phyloP scores from a whole-genome alignment of 495 filamentous ascomycete species.

The Hyaloscypha variabilis region DNA sequence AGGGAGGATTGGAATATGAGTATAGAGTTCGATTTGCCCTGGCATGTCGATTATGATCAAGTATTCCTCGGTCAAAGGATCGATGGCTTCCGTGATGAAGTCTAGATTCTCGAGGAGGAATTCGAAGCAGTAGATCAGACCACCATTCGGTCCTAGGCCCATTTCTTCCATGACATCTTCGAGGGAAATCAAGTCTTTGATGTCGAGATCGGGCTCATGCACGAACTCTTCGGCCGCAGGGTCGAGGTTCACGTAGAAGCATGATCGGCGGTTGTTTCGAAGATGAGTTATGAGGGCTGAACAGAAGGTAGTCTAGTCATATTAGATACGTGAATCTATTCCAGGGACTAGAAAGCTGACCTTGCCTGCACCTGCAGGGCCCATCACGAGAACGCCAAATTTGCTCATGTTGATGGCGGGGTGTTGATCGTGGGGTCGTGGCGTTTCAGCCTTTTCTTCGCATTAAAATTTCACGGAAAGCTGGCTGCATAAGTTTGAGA shows the following conservation, averaged over 20 bases:
- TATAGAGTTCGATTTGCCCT: constrained; percentile 98
- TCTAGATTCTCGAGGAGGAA: constrained; percentile 94
- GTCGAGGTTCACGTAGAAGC: constrained; percentile 97
- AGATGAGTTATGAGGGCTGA: constrained; percentile 90
- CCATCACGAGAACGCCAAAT: constrained; percentile 92
- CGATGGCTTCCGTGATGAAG: constrained; percentile 86
- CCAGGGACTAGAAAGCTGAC: constrained; percentile 39
- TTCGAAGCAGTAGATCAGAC: constrained; percentile 97
- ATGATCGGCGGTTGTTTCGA: constrained; percentile 80
- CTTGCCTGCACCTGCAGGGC: constrained; percentile 88
- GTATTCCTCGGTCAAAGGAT: constrained; percentile 89
- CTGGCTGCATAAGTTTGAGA: constrained; percentile 3
- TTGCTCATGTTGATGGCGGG: constrained; percentile 72
- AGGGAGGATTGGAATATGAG: constrained; percentile 90
- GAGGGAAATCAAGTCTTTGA: constrained; percentile 92
- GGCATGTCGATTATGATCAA: constrained; percentile 98
- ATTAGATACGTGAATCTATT: constrained; percentile 3
- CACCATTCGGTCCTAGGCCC: constrained; percentile 90
- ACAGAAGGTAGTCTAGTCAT: constrained; percentile 83
- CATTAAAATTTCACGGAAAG: constrained; percentile 15
- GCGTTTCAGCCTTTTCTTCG: constrained; percentile 24
- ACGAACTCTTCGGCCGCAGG: constrained; percentile 92
- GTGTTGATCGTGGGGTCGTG: neutral
- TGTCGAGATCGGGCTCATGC: constrained; percentile 93
- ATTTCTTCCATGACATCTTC: constrained; percentile 99